Percentiles rank a stretch among this genome's conserved stretches.
Conservation (phyloP, 208 protist species). For the Crithidia expoeki region DNA sequence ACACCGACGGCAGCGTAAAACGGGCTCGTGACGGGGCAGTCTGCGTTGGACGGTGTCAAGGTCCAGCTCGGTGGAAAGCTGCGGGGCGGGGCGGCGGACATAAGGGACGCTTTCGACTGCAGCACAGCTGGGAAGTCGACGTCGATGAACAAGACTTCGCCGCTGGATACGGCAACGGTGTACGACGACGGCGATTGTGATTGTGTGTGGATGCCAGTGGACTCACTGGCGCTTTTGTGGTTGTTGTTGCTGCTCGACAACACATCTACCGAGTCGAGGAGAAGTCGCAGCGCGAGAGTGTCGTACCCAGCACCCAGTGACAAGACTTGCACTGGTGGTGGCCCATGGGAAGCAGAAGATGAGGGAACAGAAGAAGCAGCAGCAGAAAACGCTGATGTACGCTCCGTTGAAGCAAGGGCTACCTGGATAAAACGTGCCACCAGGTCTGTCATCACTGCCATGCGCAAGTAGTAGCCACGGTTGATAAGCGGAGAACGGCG, state of each 20-base stretch:
- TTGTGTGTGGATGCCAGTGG: neutral
- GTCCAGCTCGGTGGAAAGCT: conserved; percentile 53
- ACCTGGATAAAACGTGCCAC: conserved; percentile 44
- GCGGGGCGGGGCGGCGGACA: conserved; percentile 54
- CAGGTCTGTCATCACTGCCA: conserved; percentile 82
- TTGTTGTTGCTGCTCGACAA: neutral
- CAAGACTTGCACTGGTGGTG: conserved; percentile 67
- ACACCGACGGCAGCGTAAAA: conserved; percentile 75
- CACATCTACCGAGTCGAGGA: conserved; percentile 36
- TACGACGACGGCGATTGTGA: neutral
- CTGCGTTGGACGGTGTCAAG: conserved; percentile 19
- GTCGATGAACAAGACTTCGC: conserved; percentile 70
- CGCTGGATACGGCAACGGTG: conserved; percentile 8
- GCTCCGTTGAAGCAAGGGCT: conserved; percentile 16
- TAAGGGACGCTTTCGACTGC: conserved; percentile 68
- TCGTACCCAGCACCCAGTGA: conserved; percentile 91
- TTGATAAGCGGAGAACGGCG: conserved; percentile 89
- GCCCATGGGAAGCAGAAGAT: neutral
- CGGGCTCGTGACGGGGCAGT: conserved; percentile 29
- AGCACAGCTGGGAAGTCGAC: conserved; percentile 87
- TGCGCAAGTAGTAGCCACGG: conserved; percentile 89
- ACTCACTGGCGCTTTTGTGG: neutral
- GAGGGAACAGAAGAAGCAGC: neutral
- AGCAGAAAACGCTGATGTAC: neutral
- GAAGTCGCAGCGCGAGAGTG: conserved; percentile 73